phyloP scores from a whole-genome alignment of 768 basidiomycete species.

The Amanita rubescens region DNA sequence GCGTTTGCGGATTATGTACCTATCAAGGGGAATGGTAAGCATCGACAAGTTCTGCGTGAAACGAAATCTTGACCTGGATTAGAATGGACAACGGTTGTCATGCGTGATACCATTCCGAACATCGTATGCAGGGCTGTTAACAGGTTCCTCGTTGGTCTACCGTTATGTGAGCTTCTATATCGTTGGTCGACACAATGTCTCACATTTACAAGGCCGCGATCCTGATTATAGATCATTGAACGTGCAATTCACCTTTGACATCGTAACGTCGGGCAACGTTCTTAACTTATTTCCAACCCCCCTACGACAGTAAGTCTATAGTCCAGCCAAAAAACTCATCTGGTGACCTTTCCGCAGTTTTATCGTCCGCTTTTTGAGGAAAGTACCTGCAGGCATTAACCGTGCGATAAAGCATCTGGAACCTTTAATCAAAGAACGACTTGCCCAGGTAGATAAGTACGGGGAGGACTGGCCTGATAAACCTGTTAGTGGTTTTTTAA shows the following conservation, averaged over 20 bases:
- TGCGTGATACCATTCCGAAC: constrained; percentile 12
- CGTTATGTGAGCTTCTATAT: constrained; percentile 14
- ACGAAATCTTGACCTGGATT: background rate
- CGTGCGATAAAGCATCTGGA: constrained; percentile 17
- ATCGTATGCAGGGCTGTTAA: constrained; percentile 16
- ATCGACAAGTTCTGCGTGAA: too few species aligned
- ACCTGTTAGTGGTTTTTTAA: constrained; percentile 14
- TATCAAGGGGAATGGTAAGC: background rate
- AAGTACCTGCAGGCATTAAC: constrained; percentile 4
- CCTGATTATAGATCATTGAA: constrained; percentile 13
- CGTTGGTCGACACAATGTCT: background rate
- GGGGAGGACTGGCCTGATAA: constrained; percentile 22
- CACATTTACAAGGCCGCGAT: constrained; percentile 14
- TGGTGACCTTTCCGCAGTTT: constrained; percentile 8
- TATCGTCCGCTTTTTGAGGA: constrained; percentile 10
- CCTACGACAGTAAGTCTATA: constrained; percentile 14
- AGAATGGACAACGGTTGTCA: background rate
- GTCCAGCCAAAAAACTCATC: background rate
- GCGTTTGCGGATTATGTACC: constrained; percentile 15
- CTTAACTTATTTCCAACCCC: constrained; percentile 19
- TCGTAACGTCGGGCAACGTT: constrained; percentile 13
- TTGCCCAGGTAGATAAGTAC: constrained; percentile 16
- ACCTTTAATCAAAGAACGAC: constrained; percentile 20
- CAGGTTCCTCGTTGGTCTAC: constrained; percentile 20
- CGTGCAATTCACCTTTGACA: constrained; percentile 12